phyloP scores from a whole-genome alignment of 768 basidiomycete genomes.

The Clitopilus passeckerianus region DNA sequence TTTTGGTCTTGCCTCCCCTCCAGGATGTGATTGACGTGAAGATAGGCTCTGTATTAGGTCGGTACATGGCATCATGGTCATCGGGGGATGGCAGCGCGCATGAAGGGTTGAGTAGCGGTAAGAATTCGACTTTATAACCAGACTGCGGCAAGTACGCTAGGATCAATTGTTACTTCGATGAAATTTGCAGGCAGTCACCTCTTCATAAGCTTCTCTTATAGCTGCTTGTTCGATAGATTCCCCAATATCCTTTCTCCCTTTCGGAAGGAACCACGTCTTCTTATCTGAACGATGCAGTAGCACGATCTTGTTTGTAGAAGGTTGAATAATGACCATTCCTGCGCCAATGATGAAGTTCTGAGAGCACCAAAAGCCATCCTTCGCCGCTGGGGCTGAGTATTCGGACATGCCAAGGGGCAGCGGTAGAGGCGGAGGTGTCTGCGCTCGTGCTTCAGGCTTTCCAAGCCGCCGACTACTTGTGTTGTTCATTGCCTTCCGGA shows the following conservation, averaged over 20 bases:
- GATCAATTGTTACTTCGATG: not conserved
- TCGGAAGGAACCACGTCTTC: slow-evolving; percentile 53
- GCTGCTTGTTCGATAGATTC: slow-evolving; percentile 58
- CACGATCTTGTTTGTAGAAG: slow-evolving; percentile 46
- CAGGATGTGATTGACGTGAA: slow-evolving; percentile 30
- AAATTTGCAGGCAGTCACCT: slow-evolving; percentile 34
- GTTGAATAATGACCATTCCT: slow-evolving; percentile 62
- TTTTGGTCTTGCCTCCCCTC: slow-evolving; percentile 12
- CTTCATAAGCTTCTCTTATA: slow-evolving; percentile 63
- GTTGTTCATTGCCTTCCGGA: not conserved
- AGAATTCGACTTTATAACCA: slow-evolving; percentile 40
- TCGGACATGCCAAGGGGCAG: not conserved
- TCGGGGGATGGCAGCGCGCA: slow-evolving; percentile 29
- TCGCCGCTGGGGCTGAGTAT: slow-evolving; percentile 21
- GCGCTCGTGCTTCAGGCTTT: not conserved
- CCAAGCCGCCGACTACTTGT: not conserved
- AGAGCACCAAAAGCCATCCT: slow-evolving; percentile 40
- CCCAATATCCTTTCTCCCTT: slow-evolving; percentile 62
- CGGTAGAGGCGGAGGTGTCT: slow-evolving; percentile 18
- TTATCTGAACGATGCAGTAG: slow-evolving; percentile 35
- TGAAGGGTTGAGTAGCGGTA: slow-evolving; percentile 38
- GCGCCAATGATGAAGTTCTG: slow-evolving; percentile 53
- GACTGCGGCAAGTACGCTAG: slow-evolving; percentile 26
- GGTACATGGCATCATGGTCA: not conserved
- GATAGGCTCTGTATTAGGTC: slow-evolving; percentile 37